Evolutionary conservation across 2,329 filamentous ascomycete species (phyloP).

Genomic region (Colletotrichum cereale): DNA sequence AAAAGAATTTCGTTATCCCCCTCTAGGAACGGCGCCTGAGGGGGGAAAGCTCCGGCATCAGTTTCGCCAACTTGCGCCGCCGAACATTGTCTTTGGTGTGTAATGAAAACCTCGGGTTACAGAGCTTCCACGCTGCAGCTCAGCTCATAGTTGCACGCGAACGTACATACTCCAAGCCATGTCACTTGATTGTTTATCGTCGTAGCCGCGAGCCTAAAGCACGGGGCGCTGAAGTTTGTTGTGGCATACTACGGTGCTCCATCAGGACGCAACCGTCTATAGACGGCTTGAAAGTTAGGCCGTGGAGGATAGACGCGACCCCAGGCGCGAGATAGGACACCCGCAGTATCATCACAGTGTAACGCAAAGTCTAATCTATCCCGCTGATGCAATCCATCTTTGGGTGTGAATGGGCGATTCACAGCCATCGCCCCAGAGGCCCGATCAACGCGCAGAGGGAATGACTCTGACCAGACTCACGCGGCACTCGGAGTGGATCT

Average conservation of each 20-base stretch:
- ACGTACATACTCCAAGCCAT: background rate
- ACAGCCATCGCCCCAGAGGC: background rate
- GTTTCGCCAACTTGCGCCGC: slow-evolving; percentile 17
- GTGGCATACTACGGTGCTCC: too few species aligned
- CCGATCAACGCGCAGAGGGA: too few species aligned
- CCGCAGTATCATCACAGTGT: background rate
- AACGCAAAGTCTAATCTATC: background rate
- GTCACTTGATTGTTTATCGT: background rate
- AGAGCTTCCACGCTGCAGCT: too few species aligned
- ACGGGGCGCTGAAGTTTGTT: background rate
- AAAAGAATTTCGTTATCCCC: background rate
- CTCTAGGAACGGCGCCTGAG: background rate
- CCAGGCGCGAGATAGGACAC: background rate
- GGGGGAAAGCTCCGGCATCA: background rate
- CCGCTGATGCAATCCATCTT: background rate
- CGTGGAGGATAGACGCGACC: background rate
- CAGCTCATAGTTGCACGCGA: background rate
- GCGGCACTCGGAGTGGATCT: slow-evolving; percentile 7
- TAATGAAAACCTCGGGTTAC: too few species aligned
- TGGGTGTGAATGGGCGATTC: too few species aligned
- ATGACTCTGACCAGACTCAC: slow-evolving; percentile 2
- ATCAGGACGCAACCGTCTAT: too few species aligned
- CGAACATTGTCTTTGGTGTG: background rate
- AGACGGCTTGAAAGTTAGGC: too few species aligned
- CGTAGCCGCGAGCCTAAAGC: too few species aligned